phyloP scores from a whole-genome alignment of 1,139 yeast species.

The Blastobotrys proliferans region DNA sequence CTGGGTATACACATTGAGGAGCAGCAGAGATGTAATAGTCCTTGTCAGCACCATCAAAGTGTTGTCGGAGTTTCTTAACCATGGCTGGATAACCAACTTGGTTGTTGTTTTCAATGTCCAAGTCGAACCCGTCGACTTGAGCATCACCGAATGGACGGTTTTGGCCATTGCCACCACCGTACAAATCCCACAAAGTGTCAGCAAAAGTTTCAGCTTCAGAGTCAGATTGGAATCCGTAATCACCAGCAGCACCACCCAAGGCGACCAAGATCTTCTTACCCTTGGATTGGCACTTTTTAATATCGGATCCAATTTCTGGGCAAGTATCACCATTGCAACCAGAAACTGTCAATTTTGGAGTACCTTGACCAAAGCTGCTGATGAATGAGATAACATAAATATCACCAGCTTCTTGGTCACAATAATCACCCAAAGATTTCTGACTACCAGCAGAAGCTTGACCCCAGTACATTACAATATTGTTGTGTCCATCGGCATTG shows the following conservation, averaged over 20 bases:
- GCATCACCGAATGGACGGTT: constrained; percentile 75
- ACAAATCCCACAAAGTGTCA: constrained; percentile 71
- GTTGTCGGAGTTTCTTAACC: constrained; percentile 49
- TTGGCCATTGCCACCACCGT: constrained; percentile 74
- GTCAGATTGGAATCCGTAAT: constrained; percentile 56
- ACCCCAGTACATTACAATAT: constrained; percentile 85
- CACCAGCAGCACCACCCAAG: constrained; percentile 77
- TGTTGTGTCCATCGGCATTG: constrained; percentile 26
- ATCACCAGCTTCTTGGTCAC: constrained; percentile 66
- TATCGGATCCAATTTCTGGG: constrained; percentile 56
- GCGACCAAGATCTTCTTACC: constrained; percentile 75
- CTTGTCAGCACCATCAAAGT: constrained; percentile 43
- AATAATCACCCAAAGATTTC: constrained; percentile 59
- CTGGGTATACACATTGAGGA: constrained; percentile 94
- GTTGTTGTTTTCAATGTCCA: constrained; percentile 59
- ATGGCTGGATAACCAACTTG: constrained; percentile 53
- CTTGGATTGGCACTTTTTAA: constrained; percentile 62
- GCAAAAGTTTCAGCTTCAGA: constrained; percentile 67
- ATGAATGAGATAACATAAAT: constrained; percentile 71
- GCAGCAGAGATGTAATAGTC: constrained; percentile 83
- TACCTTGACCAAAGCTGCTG: constrained; percentile 43
- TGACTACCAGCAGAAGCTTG: constrained; percentile 71
- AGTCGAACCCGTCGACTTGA: constrained; percentile 68
- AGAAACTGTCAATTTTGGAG: constrained; percentile 57
- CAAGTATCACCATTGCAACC: constrained; percentile 43